Evolutionary conservation across 2,329 filamentous ascomycete genomes (phyloP).

Genomic region (Sphaerulina musiva): DNA sequence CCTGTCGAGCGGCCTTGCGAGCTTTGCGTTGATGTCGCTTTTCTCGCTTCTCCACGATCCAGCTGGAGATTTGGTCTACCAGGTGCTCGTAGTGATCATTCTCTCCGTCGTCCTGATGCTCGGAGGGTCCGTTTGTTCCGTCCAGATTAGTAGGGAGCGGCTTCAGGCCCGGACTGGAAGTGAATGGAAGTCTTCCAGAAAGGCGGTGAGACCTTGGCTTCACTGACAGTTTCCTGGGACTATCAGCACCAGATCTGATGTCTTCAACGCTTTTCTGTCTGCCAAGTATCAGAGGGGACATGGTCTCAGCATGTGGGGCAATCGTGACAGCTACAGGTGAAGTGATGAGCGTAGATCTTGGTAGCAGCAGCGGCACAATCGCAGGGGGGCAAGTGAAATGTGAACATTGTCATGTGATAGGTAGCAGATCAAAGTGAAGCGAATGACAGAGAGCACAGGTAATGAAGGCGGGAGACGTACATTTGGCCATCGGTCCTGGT

Average conservation of each 20-base stretch:
- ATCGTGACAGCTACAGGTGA: slow-evolving; percentile 41
- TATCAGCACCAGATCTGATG: slow-evolving; percentile 35
- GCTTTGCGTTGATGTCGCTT: slow-evolving; percentile 52
- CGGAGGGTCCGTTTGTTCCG: slow-evolving; percentile 7
- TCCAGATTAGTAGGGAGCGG: slow-evolving; percentile 13
- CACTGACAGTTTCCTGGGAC: slow-evolving; percentile 33
- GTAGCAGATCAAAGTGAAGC: slow-evolving; percentile 5
- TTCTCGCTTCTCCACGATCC: slow-evolving; percentile 72
- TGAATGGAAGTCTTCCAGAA: slow-evolving; percentile 37
- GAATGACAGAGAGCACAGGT: background rate
- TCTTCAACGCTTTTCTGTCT: slow-evolving; percentile 42
- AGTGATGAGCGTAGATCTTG: slow-evolving; percentile 15
- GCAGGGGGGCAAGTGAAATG: background rate
- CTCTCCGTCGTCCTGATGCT: slow-evolving; percentile 12
- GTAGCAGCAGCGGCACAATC: background rate
- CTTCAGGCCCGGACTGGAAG: slow-evolving; percentile 21
- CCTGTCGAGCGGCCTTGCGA: slow-evolving; percentile 6
- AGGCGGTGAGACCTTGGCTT: slow-evolving; percentile 37
- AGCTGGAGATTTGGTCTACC: slow-evolving; percentile 65
- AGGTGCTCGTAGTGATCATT: slow-evolving; percentile 23
- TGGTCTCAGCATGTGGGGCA: slow-evolving; percentile 39
- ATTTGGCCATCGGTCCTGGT: slow-evolving; percentile 25
- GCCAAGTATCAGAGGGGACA: slow-evolving; percentile 43
- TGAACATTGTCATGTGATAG: background rate
- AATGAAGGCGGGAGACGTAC: slow-evolving; percentile 18